Base-by-base conservation (phyloP, 768 basidiomycete species). In the Lentinula edodes region DNA sequence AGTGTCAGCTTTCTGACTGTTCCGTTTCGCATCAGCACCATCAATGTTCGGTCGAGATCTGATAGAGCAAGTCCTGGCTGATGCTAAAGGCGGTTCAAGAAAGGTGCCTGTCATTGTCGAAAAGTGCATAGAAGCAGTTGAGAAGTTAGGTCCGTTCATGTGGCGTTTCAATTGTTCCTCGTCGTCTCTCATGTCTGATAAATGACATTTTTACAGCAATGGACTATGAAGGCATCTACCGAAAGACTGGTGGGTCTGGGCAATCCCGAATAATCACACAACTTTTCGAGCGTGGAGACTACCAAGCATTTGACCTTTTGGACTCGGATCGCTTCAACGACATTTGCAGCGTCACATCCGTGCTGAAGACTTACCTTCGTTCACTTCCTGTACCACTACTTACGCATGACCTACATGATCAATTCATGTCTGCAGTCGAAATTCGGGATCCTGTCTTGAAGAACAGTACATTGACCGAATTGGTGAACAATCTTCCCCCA, bases 71-170 rank as follows among this genome's bases (percentile, higher is more conserved):
- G 89, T 91, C 13, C 81, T 74, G 39, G 80, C 83, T 0, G 92
- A 94, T 68, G 74, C 80, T 18, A 78, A 75, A 62, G 83, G 80
- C 50, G 81, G 77, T 32, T 83, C 86, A 18, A 83, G 86, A 18
- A 77, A 78, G 60, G 82, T 97, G 1, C 97, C 97, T 13, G 75
- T 93, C 36, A 87, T 98, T 59, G 95, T 99, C 16, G 91, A 93
- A 68, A 98, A 98, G 72, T 98, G 97, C 68, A 95, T 99, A 65
- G 85, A 87, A 32, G 95, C 97, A 2, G 96, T 99, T 18, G 97
- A 98, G 67, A 75, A 80, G 5, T 78, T 86, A 62, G 95, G 94
- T 95, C 65, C 60, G 89, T 74, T 1, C 52, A 8, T 53, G 41
- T 16, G 20, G 15, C 38, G 6, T 39, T 39, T 9, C 38, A 9